Conservation (phyloP, 2,329 filamentous ascomycete species). For the Ambrosiella beaveri region DNA sequence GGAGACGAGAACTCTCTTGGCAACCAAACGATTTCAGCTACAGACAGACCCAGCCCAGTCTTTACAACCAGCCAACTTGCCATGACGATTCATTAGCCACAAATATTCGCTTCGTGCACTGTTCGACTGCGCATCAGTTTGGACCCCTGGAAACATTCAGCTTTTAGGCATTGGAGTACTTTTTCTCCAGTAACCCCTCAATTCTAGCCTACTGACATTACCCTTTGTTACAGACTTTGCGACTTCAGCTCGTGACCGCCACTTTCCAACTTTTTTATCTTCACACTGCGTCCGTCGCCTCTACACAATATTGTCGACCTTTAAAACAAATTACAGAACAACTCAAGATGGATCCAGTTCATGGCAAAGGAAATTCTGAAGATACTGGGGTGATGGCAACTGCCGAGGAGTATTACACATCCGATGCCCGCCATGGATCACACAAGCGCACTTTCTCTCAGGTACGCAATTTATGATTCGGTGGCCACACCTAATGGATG, state of each 20-base stretch:
- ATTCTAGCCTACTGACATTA: neutral
- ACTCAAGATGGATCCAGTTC: conserved; percentile 4
- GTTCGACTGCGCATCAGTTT: neutral
- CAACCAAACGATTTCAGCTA: neutral
- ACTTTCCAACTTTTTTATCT: neutral
- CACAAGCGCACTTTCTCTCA: conserved; percentile 41
- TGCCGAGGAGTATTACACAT: conserved; percentile 41
- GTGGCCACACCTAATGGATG: too few relatives aligned
- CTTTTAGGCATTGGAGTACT: neutral
- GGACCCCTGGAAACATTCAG: neutral
- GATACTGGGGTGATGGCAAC: conserved; percentile 35
- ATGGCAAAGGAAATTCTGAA: conserved; percentile 25
- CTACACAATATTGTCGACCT: neutral
- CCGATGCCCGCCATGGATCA: conserved; percentile 35
- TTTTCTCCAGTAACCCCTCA: neutral
- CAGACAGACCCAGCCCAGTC: neutral
- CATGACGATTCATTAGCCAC: neutral
- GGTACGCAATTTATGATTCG: conserved; percentile 18
- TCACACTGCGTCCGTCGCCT: too few relatives aligned
- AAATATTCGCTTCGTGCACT: neutral
- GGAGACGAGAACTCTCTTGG: neutral
- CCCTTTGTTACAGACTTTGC: neutral
- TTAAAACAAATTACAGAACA: neutral
- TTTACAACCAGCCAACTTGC: neutral
- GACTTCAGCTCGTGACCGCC: neutral